Base-by-base conservation (phyloP, 129 eudicot species). In the Saposhnikovia divaricata region DNA sequence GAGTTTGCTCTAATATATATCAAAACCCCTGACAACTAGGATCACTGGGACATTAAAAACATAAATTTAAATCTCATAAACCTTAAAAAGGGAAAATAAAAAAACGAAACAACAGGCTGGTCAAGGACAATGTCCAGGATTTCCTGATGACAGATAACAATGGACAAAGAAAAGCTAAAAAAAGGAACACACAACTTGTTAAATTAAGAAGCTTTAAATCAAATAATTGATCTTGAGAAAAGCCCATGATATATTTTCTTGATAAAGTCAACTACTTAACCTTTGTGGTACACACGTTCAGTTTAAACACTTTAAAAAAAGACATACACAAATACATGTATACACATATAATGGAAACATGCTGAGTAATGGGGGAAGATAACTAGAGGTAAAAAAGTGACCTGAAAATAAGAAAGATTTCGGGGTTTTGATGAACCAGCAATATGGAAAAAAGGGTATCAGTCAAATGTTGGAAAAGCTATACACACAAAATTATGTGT, bases 351-450 rank as follows among this genome's bases (percentile, higher is more conserved):
- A 43, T 21, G 77, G 53, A 73, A 73, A 73, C 51, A 73, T 73
- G 77, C 46, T 73, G 77, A 44, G 77, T 40, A 72, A 72, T 40
- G 76, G 76, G 76, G 77, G 42, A 74, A 74, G 39, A 74, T 6
- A 28, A 74, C 19, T 45, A 6, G 7, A 46, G 34, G 3, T n/a
- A 44, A 43, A 23, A 74, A 74, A 27, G 11, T 46, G 77, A 74
- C 78, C 78, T 74, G 61, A 19, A 71, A 39, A 61, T n/a, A 21
- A 71, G 38, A 73, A 16, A 18, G 8, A 46, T 45, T 2, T 74
- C 43, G 25, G 78, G 78, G 78, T 14, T 73, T 44, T 73, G 77
- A 44, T 5, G 78, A 47, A 46, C 31, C 40, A 45, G 1, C 13
- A 74, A 46, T 5, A 40, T 27, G 23, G 78, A 2, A 46, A 27